Base-by-base conservation (phyloP, 441 rosid genomes). In the Manihot esculenta region DNA sequence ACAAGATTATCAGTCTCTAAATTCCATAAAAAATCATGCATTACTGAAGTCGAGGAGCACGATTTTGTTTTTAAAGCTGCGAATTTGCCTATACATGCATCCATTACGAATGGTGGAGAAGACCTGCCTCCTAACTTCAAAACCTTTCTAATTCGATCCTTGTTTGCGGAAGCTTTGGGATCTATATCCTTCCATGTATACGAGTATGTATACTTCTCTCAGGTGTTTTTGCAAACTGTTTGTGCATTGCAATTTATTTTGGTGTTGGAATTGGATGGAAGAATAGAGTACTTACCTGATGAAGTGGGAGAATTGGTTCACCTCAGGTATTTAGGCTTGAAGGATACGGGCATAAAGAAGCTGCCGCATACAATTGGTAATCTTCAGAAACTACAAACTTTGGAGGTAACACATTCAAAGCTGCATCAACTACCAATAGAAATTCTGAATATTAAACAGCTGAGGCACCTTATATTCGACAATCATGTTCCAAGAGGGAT, bases 371-470 rank as follows among this genome's bases (percentile, higher is more conserved):
- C 75, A 41, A 44, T 63, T 45, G 69, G 60, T 26, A 63, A 69
- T 54, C 77, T 74, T 35, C 65, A 54, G 6, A 68, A 63, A 9
- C 73, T 69, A 5, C 70, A 55, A 47, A 55, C 73, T 44, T 41
- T 74, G 63, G 69, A 74, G 14, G 21, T 55, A n/a, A 26, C 23
- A n/a, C 12, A 24, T n/a, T 0, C 3, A 0, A 41, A 41, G 0
- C 27, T 64, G 23, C n/a, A n/a, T 20, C 8, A 54, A n/a, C 33
- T 71, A 51, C 74, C 74, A 24, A 0, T 23, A 23, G 62, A 61
- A 5, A 8, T 74, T 6, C 66, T 60, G 27, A 44, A 55, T 17
- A 62, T 74, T 54, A 51, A 67, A 44, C 47, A 51, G 5, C 18
- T 74, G 56, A 67, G 62, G 38, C 76, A 73, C 26, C 72, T 73